phyloP scores from a whole-genome alignment of 306 rosid species.

The Senna tora region DNA sequence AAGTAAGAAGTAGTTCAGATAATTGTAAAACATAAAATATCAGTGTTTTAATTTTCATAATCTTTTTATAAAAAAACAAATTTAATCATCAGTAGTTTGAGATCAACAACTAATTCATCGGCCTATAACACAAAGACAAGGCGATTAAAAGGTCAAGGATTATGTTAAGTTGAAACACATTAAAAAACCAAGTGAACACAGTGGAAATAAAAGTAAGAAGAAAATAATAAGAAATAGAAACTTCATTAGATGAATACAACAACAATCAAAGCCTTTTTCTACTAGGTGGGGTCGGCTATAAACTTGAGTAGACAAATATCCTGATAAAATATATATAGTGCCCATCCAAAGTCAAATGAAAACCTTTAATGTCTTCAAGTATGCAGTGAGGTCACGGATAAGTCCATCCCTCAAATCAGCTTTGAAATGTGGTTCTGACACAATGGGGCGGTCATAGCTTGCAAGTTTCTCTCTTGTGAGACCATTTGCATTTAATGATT shows the following conservation, averaged over 20 bases:
- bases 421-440: constrained; percentile 45
- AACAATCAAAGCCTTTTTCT: no score
- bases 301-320: constrained; percentile 8
- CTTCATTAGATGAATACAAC: no score
- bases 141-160: neutral
- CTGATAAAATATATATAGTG: neutral
- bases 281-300: no score
- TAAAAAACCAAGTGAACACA: neutral
- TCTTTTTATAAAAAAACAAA: no score
- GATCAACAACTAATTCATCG: neutral
- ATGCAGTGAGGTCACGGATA: constrained; percentile 39
- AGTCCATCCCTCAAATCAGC: constrained; percentile 41
- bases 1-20: neutral
- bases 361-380: constrained; percentile 46
- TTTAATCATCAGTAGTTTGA: neutral
- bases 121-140: neutral
- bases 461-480: constrained; percentile 46
- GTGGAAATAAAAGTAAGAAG: neutral
- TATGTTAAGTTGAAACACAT: neutral
- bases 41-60: neutral
- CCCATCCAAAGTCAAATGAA: neutral
- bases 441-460: constrained; percentile 49
- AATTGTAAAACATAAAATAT: neutral
- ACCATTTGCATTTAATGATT: constrained; percentile 44
- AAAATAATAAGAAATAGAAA: neutral